Percentiles rank a stretch among this genome's conserved stretches.
These are phyloP conservation scores for Hamamelis virginiana DNA, from an alignment of 164 flowering plant genomes.

Conservation along the genomic window DNA sequence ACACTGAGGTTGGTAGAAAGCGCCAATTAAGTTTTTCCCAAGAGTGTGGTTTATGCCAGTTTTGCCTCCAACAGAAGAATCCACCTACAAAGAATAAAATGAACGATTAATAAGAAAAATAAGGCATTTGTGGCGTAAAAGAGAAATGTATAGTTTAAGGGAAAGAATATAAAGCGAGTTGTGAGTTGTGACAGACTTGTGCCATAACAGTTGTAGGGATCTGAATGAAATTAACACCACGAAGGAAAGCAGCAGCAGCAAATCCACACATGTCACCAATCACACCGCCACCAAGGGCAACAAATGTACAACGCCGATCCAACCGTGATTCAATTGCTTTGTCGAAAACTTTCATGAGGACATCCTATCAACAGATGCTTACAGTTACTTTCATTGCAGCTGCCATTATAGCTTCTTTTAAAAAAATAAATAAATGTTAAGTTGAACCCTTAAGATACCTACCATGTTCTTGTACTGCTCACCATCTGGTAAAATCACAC, in stretches of 20 bases:
- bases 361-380: conserved; percentile 47
- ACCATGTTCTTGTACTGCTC: conserved; percentile 96
- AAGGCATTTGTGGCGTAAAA: background rate
- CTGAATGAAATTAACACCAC: conserved; percentile 98
- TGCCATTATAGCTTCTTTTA: background rate
- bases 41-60: conserved; percentile 92
- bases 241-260: conserved; percentile 94
- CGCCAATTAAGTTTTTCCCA: conserved; percentile 96
- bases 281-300: conserved; percentile 99
- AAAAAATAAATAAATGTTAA: background rate
- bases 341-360: conserved; percentile 93
- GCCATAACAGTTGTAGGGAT: conserved; percentile 99
- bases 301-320: conserved; percentile 87
- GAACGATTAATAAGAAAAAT: background rate
- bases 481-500: conserved; percentile 93
- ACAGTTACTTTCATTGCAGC: background rate
- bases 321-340: conserved; percentile 91
- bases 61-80: conserved; percentile 99
- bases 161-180: background rate
- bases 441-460: conserved; percentile 11
- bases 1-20: conserved; percentile 98
- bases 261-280: conserved; percentile 99
- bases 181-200: conserved; percentile 51
- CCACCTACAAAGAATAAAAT: conserved; percentile 54
- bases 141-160: background rate